phyloP scores from a whole-genome alignment of 768 basidiomycete genomes.

The Paxillus ammoniavirescens region DNA sequence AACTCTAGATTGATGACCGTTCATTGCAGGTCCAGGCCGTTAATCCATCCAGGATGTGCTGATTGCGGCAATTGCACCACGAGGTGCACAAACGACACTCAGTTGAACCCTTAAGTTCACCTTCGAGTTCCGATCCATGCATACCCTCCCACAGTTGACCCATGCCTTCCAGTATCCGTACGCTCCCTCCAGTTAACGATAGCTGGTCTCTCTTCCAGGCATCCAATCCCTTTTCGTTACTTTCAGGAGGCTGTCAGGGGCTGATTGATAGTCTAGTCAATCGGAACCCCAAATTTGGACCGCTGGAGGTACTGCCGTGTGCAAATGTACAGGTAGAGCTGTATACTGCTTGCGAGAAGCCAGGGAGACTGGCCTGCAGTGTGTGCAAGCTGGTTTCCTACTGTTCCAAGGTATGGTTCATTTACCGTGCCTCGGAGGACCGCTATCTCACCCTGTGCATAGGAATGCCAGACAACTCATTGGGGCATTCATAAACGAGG shows the following conservation, averaged over 20 bases:
- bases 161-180: conserved; percentile 18
- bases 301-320: conserved; percentile 32
- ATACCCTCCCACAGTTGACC: not conserved
- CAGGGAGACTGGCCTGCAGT: conserved; percentile 29
- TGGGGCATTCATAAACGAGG: conserved; percentile 41
- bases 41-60: not conserved
- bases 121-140: not conserved
- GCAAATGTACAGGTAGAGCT: conserved; percentile 31
- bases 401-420: conserved; percentile 35
- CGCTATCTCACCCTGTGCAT: not conserved
- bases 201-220: conserved; percentile 6
- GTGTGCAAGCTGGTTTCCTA: conserved; percentile 42
- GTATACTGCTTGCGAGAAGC: conserved; percentile 26
- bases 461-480: conserved; percentile 43
- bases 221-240: conserved; percentile 6
- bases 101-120: not conserved
- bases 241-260: conserved; percentile 14
- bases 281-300: conserved; percentile 19
- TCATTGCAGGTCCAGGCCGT: not conserved
- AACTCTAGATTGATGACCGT: not conserved
- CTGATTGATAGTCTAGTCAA: conserved; percentile 6
- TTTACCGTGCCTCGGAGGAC: not conserved
- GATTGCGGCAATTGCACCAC: not conserved
- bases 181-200: conserved; percentile 16
- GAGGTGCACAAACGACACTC: not conserved